These are phyloP conservation scores for Desmodesmus armatus DNA, from an alignment of 139 green algal species.

Conservation along the genomic window DNA sequence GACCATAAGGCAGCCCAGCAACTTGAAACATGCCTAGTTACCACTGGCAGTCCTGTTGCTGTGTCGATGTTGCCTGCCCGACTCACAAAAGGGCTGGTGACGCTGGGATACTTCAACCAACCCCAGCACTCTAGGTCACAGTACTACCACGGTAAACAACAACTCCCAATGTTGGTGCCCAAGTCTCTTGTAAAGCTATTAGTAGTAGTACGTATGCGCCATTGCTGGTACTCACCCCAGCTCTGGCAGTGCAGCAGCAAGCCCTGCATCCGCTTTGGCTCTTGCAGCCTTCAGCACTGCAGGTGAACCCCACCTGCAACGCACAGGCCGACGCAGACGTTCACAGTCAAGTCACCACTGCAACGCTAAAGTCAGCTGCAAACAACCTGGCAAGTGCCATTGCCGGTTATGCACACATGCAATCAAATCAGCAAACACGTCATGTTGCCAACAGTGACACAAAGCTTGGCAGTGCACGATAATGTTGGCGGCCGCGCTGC, in stretches of 20 bases:
- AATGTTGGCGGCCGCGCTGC: background rate
- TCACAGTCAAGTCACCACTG: too few relatives aligned
- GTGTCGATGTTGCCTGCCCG: too few relatives aligned
- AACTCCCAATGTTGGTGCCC: background rate
- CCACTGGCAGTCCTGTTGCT: too few relatives aligned
- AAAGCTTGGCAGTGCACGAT: conserved; percentile 4
- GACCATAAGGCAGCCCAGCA: too few relatives aligned
- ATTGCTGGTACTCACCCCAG: conserved; percentile 6
- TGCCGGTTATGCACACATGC: too few relatives aligned
- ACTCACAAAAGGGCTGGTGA: background rate
- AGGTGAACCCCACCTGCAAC: conserved; percentile 36
- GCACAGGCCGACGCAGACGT: too few relatives aligned
- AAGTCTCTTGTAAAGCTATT: background rate
- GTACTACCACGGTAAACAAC: background rate
- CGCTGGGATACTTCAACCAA: background rate
- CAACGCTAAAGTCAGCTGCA: too few relatives aligned
- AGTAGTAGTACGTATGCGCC: background rate
- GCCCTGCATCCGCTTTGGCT: conserved; percentile 30
- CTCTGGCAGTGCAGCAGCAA: conserved; percentile 39
- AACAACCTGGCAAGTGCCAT: too few relatives aligned
- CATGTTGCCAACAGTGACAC: too few relatives aligned
- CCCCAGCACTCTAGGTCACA: background rate
- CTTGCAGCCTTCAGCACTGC: conserved; percentile 33
- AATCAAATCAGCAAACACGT: background rate
- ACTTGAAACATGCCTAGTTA: too few relatives aligned